Evolutionary conservation across 2,329 filamentous ascomycete species (phyloP).

Genomic region (Penicillium sp.): DNA sequence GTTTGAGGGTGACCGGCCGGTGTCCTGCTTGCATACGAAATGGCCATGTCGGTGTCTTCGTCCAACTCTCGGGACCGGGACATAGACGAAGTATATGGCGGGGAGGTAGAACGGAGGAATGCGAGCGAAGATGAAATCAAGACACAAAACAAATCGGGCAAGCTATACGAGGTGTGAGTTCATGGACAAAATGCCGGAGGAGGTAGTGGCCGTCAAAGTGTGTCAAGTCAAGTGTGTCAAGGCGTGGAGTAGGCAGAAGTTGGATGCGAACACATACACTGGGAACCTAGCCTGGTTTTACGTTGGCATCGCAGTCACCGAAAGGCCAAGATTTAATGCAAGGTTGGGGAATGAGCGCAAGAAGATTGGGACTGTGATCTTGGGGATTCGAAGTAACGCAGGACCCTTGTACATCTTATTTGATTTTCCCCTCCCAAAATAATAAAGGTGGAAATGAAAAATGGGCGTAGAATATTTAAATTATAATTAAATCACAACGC

Average conservation of each 20-base stretch:
- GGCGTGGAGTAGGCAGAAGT: neutral
- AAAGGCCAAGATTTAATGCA: constrained; percentile 28
- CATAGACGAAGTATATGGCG: constrained; percentile 33
- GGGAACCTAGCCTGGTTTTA: constrained; percentile 25
- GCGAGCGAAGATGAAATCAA: neutral
- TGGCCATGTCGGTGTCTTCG: constrained; percentile 41
- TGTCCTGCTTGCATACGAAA: constrained; percentile 40
- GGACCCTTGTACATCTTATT: constrained; percentile 27
- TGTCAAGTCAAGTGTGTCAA: neutral
- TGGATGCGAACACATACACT: constrained; percentile 18
- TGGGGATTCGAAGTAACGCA: constrained; percentile 24
- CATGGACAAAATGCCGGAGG: neutral
- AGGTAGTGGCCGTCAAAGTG: neutral
- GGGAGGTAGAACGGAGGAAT: neutral
- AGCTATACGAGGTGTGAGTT: constrained; percentile 3
- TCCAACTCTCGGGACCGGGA: constrained; percentile 35
- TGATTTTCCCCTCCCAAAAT: neutral
- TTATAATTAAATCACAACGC: constrained; percentile 7
- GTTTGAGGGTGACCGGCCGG: constrained; percentile 36
- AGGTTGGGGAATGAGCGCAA: constrained; percentile 26
- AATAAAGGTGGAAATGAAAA: neutral
- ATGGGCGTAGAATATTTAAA: neutral
- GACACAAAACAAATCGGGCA: neutral
- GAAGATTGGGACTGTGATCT: constrained; percentile 18
- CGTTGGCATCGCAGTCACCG: constrained; percentile 22